Evolutionary conservation across 192 early-diverging fungal genomes (phyloP).

Genomic region (Coemansia sp.): DNA sequence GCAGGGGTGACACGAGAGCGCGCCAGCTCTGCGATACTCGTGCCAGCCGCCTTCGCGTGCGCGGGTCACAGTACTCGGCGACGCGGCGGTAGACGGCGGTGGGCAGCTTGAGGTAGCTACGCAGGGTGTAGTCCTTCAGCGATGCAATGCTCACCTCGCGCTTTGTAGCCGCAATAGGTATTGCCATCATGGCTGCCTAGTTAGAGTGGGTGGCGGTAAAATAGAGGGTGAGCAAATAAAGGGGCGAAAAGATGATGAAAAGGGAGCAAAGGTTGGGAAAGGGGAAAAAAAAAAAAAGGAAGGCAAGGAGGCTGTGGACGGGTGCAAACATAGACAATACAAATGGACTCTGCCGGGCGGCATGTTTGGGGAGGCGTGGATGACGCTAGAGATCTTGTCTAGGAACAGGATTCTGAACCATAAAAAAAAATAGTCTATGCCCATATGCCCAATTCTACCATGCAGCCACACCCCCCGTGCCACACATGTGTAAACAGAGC

Average conservation of each 20-base stretch:
- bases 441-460: slow-evolving; percentile 6
- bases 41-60: slow-evolving; percentile 45
- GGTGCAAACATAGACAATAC: slow-evolving; percentile 2
- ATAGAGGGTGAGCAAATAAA: neutral
- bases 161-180: slow-evolving; percentile 33
- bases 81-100: slow-evolving; percentile 51
- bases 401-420: slow-evolving; percentile 7
- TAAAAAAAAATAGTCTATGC: slow-evolving; percentile 9
- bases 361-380: slow-evolving; percentile 3
- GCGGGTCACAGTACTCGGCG: slow-evolving; percentile 54
- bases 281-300: neutral
- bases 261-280: neutral
- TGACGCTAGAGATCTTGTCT: neutral
- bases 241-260: neutral
- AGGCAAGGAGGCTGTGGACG: neutral
- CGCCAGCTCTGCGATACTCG: slow-evolving; percentile 59
- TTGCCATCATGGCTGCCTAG: slow-evolving; percentile 21
- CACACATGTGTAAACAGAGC: slow-evolving; percentile 9
- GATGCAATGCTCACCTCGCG: slow-evolving; percentile 33
- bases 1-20: slow-evolving; percentile 42
- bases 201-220: slow-evolving; percentile 3
- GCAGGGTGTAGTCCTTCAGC: slow-evolving; percentile 39
- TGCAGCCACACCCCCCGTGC: neutral
- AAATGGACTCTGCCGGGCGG: neutral
- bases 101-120: slow-evolving; percentile 44